Conservation (phyloP, 148 eudicot species). For the Fallopia convolvulus region DNA sequence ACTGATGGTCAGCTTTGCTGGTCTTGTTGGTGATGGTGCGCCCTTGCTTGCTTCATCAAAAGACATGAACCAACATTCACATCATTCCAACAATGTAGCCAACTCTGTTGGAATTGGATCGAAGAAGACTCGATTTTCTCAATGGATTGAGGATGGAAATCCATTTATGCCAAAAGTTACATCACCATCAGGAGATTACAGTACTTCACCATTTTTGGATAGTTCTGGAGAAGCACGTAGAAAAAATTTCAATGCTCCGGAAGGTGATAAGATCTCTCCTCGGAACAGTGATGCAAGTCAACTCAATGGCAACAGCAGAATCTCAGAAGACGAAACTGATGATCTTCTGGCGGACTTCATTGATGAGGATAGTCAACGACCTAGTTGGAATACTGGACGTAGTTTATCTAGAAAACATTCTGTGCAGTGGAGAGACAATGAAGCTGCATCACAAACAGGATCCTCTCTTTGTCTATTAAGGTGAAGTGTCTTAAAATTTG, state of each 20-base stretch:
- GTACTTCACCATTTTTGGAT: constrained; percentile 36
- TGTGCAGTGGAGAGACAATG: constrained; percentile 51
- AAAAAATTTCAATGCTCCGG: constrained; percentile 14
- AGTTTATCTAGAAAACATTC: constrained; percentile 34
- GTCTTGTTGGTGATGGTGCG: constrained; percentile 94
- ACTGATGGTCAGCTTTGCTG: constrained; percentile 75
- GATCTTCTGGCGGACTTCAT: constrained; percentile 98
- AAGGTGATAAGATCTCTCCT: constrained; percentile 19
- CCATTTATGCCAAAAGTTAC: constrained; percentile 55
- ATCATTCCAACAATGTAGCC: constrained; percentile 34
- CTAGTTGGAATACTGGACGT: constrained; percentile 68
- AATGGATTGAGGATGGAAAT: constrained; percentile 63
- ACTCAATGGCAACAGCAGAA: constrained; percentile 36
- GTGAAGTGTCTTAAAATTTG: constrained; percentile 27
- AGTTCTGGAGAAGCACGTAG: constrained; percentile 24
- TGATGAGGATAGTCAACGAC: constrained; percentile 97
- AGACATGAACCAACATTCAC: constrained; percentile 23
- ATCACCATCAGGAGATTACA: constrained; percentile 34
- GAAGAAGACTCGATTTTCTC: constrained; percentile 57
- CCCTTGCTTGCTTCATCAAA: constrained; percentile 59
- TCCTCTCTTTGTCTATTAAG: constrained; percentile 88
- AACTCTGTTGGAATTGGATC: constrained; percentile 36
- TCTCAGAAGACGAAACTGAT: constrained; percentile 88
- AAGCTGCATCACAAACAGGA: constrained; percentile 72
- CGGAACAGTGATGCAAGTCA: constrained; percentile 23